Base-by-base conservation (phyloP, 2,329 filamentous ascomycete species). In the Hymenoscyphus scutula region DNA sequence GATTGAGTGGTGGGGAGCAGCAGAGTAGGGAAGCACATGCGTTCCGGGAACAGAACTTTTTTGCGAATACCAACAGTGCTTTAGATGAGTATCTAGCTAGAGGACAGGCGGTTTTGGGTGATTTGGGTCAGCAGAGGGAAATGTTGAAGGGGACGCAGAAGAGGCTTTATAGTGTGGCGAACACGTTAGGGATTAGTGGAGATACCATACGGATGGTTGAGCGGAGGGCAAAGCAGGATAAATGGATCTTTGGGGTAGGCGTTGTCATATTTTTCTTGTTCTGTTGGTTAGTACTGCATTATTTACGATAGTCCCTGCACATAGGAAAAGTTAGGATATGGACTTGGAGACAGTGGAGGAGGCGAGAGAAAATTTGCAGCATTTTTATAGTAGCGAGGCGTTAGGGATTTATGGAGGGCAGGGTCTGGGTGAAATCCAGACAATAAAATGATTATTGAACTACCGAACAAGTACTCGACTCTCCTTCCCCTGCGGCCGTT, bases 141-240 rank as follows among this genome's bases (percentile, higher is more conserved):
- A 93, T 97, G 80, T 82, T 99, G 67, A 99, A 99, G 80, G 91
- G 89, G 58, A 98, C 95, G 25, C 95, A 99, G 77, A 89, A 89
- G 75, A 87, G 88, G 74, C 81, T 99, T 57, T 98, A 98, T 74
- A 94, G 86, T 70, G 92, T 97, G 23, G 95, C 91, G 6, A 98
- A 96, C 74, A 98, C 95, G 25, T 78, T 99, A 56, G 95, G 95
- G 0, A 85, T 99, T 64, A 96, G 90, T 72, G 93, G 94, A 23
- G 94, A 98, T 75, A 99, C 95, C 1, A 99, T 99, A 68, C 87
- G 95, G 55, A 98, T 95, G 92, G 89, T 99, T 51, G 94, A 98
- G 78, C 80, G 95, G 69, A 83, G 95, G 66, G 92, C 95, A 58
- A 90, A 87, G 76, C 90, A 98, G 80, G 95, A 99, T 76, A 98